These are phyloP conservation scores for Fragaria iinumae DNA, from an alignment of 306 rosid genomes.

Conservation along the genomic window DNA sequence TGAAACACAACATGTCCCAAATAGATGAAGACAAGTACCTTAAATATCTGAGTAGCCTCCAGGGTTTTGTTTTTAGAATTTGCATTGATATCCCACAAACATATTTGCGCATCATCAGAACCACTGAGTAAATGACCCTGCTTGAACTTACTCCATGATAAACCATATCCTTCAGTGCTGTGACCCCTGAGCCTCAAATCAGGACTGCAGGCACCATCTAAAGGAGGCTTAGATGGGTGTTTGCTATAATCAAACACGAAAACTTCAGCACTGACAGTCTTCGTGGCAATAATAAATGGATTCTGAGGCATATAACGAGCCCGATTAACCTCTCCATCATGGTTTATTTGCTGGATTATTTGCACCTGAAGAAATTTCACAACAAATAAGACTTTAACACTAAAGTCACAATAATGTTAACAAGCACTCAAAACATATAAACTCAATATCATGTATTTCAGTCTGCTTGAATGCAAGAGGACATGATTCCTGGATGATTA, in stretches of 20 bases:
- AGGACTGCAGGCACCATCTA: constrained; percentile 93
- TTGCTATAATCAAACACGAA: constrained; percentile 92
- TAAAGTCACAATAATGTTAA: not conserved
- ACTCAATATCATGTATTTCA: not conserved
- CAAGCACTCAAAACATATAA: not conserved
- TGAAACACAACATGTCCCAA: not conserved
- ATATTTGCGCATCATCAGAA: constrained; percentile 98
- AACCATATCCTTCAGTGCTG: constrained; percentile 93
- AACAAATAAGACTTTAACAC: not conserved
- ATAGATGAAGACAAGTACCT: constrained; percentile 41
- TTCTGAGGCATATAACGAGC: constrained; percentile 98
- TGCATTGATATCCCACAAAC: constrained; percentile 91
- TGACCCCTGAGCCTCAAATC: constrained; percentile 91
- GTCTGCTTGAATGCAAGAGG: not conserved
- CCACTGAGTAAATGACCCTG: constrained; percentile 93
- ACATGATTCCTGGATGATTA: not conserved
- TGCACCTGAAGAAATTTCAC: constrained; percentile 50
- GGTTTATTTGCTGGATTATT: constrained; percentile 95
- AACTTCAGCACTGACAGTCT: constrained; percentile 91
- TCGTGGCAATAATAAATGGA: constrained; percentile 81
- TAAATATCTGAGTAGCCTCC: constrained; percentile 81
- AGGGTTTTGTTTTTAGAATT: constrained; percentile 72
- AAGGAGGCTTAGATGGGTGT: constrained; percentile 95
- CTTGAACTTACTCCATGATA: constrained; percentile 95
- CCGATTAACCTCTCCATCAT: constrained; percentile 96